phyloP scores from a whole-genome alignment of 495 filamentous ascomycete species.

The Trichoderma asperelloides region DNA sequence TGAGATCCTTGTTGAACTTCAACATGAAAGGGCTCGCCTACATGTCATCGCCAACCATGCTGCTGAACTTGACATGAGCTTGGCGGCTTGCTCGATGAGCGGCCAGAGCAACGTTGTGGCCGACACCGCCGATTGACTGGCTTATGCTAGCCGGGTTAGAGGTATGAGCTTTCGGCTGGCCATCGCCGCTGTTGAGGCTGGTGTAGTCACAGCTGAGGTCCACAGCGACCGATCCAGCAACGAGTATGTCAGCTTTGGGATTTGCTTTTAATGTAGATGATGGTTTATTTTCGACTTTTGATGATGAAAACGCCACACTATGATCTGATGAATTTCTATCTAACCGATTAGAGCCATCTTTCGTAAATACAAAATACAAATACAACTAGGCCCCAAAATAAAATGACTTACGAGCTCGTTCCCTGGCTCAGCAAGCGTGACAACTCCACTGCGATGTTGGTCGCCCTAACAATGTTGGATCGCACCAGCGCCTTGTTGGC shows the following conservation, averaged over 20 bases:
- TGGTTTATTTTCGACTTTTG: constrained; percentile 2
- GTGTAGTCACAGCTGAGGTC: constrained; percentile 76
- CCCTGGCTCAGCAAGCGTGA: constrained; percentile 39
- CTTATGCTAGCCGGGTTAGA: constrained; percentile 77
- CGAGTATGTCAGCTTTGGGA: constrained; percentile 54
- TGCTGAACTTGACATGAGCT: constrained; percentile 55
- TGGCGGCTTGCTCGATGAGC: constrained; percentile 44
- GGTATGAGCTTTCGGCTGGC: constrained; percentile 55
- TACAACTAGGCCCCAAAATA: not conserved
- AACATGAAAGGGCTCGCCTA: constrained; percentile 17
- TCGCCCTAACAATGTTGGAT: constrained; percentile 70
- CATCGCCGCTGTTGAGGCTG: constrained; percentile 10
- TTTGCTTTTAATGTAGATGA: not conserved
- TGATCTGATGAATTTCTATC: constrained; percentile 14
- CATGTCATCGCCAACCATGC: constrained; percentile 66
- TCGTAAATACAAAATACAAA: not conserved
- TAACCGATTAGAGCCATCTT: constrained; percentile 9
- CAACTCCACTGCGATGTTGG: constrained; percentile 70
- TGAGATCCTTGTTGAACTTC: not conserved
- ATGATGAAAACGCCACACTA: constrained; percentile 1
- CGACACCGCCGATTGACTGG: constrained; percentile 87
- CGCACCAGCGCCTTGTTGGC: constrained; percentile 73
- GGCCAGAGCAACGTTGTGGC: constrained; percentile 82
- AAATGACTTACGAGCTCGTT: constrained; percentile 8
- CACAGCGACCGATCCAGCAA: constrained; percentile 82